A percentile compares a stretch with the other conserved stretches of the same genome.
phyloP scores from a whole-genome alignment of 2,329 filamentous ascomycete species.

The Davidsoniella virescens region DNA sequence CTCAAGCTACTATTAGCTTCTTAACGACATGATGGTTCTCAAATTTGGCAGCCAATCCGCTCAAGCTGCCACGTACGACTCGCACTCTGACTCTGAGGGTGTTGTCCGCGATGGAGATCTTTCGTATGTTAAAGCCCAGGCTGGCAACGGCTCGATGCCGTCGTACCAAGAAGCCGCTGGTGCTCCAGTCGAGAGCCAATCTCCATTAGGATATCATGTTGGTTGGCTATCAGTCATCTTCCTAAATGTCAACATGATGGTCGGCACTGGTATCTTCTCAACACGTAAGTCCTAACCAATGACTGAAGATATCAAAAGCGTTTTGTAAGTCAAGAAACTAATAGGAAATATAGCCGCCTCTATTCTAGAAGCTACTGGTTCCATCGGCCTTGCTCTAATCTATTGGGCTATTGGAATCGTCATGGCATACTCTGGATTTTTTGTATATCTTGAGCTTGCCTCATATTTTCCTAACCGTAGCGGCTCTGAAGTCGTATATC shows the following conservation, averaged over 20 bases:
- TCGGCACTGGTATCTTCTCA: slow-evolving; percentile 48
- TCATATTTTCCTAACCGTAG: slow-evolving; percentile 51
- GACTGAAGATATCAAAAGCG: too few species aligned
- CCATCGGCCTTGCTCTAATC: slow-evolving; percentile 43
- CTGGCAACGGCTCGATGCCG: slow-evolving; percentile 31
- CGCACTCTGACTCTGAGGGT: slow-evolving; percentile 16
- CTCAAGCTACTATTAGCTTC: too few species aligned
- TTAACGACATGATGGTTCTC: too few species aligned
- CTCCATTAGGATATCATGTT: slow-evolving; percentile 43
- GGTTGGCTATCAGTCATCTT: slow-evolving; percentile 39
- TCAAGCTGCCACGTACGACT: not conserved
- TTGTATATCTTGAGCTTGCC: slow-evolving; percentile 46
- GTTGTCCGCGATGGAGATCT: slow-evolving; percentile 25
- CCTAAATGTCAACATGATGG: slow-evolving; percentile 45
- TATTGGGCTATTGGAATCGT: slow-evolving; percentile 50
- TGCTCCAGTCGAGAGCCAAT: slow-evolving; percentile 41
- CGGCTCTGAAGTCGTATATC: slow-evolving; percentile 49
- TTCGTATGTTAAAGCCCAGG: slow-evolving; percentile 25
- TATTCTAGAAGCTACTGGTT: slow-evolving; percentile 43
- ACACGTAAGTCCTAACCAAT: slow-evolving; percentile 33
- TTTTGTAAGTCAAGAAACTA: not conserved
- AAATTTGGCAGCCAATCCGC: not conserved
- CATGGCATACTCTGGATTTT: slow-evolving; percentile 37
- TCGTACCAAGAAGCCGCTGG: slow-evolving; percentile 45
- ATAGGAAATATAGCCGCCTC: slow-evolving; percentile 29